These are phyloP conservation scores for Begonia fuchsioides DNA, from an alignment of 306 rosid species.

Conservation along the genomic window DNA sequence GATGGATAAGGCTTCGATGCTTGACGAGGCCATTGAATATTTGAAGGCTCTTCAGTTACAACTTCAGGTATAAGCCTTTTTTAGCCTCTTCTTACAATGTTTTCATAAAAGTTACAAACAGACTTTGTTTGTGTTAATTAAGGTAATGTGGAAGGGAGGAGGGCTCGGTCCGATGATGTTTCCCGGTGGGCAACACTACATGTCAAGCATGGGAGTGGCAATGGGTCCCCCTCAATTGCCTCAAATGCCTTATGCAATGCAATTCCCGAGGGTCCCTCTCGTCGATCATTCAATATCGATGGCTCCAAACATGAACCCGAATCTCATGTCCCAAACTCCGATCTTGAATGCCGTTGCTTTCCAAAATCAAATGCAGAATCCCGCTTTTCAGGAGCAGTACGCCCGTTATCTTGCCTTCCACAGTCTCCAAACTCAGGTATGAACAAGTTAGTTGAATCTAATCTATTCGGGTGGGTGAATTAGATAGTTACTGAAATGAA, in stretches of 20 bases:
- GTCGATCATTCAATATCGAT: slow-evolving; percentile 32
- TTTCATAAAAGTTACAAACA: not conserved
- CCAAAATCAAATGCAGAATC: slow-evolving; percentile 54
- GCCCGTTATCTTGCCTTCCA: slow-evolving; percentile 59
- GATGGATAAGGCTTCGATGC: slow-evolving; percentile 87
- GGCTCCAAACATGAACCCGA: slow-evolving; percentile 15
- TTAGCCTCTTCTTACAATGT: too few species aligned
- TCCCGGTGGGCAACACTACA: slow-evolving; percentile 55
- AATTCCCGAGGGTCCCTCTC: slow-evolving; percentile 25
- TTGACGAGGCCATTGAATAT: slow-evolving; percentile 82
- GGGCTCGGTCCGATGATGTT: slow-evolving; percentile 76
- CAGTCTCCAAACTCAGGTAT: slow-evolving; percentile 67
- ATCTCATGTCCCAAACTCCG: slow-evolving; percentile 9
- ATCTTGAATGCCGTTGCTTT: slow-evolving; percentile 29
- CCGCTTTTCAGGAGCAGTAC: slow-evolving; percentile 47
- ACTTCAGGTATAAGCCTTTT: slow-evolving; percentile 46
- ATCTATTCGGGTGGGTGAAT: too few species aligned
- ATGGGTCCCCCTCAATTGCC: slow-evolving; percentile 42
- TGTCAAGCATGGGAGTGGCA: slow-evolving; percentile 36
- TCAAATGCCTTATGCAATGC: slow-evolving; percentile 16
- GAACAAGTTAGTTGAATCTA: not conserved
- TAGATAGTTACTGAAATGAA: slow-evolving; percentile 1
- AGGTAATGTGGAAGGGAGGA: slow-evolving; percentile 89
- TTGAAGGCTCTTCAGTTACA: slow-evolving; percentile 81
- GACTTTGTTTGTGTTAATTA: slow-evolving; percentile 3